Evolutionary conservation across 1,284 basidiomycete species (phyloP).

Genomic region (Moesziomyces parantarcticus): DNA sequence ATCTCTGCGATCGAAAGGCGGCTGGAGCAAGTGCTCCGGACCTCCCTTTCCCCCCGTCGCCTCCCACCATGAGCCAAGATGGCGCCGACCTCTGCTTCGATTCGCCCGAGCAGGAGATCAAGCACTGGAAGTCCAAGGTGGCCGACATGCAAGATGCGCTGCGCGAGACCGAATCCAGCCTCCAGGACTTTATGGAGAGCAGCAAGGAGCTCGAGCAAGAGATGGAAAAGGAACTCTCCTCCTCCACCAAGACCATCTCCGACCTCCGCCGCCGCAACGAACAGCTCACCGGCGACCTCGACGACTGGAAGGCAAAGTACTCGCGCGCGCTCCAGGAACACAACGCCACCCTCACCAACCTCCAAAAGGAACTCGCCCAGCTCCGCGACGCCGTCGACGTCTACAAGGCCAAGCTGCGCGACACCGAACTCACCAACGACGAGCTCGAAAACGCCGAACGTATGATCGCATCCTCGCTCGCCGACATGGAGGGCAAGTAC

Average conservation of each 20-base stretch:
- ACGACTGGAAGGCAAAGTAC: conserved; percentile 66
- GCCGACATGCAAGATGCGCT: conserved; percentile 59
- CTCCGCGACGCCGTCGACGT: conserved; percentile 58
- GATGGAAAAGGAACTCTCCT: conserved; percentile 62
- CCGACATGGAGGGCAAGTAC: conserved; percentile 91
- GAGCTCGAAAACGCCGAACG: conserved; percentile 68
- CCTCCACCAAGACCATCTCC: conserved; percentile 43
- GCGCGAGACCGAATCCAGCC: conserved; percentile 54
- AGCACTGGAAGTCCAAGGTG: conserved; percentile 60
- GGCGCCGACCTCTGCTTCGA: conserved; percentile 49
- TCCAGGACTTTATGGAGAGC: conserved; percentile 63
- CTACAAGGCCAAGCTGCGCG: conserved; percentile 64
- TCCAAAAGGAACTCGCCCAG: conserved; percentile 55
- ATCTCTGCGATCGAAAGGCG: conserved; percentile 6
- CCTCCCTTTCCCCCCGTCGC: not conserved
- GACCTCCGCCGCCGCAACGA: conserved; percentile 57
- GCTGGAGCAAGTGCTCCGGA: conserved; percentile 21
- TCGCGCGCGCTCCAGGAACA: conserved; percentile 60
- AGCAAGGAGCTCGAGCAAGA: conserved; percentile 65
- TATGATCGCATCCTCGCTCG: conserved; percentile 87
- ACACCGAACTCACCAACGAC: conserved; percentile 67
- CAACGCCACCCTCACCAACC: conserved; percentile 55
- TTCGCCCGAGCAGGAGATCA: conserved; percentile 56
- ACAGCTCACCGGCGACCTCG: conserved; percentile 52
- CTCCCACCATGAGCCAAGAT: conserved; percentile 40